phyloP scores from a whole-genome alignment of 176 grass and related monocot species.

The Bromus sterilis region DNA sequence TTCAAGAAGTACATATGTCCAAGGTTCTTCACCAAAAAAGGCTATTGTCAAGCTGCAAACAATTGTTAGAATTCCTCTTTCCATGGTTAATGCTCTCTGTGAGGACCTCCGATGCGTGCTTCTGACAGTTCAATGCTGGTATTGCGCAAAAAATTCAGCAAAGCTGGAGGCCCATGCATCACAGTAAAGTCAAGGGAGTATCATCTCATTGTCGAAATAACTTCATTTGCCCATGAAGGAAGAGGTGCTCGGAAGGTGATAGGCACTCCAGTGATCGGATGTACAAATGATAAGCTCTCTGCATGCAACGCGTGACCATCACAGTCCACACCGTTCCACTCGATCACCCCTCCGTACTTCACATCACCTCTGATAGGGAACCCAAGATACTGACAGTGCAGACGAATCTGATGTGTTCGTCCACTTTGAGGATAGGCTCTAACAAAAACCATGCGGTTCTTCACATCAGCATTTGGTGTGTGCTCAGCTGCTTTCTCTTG shows the following conservation, averaged over 20 bases:
- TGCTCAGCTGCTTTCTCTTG: constrained; percentile 34
- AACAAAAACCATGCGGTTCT: constrained; percentile 42
- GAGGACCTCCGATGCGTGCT: neutral
- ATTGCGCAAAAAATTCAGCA: neutral
- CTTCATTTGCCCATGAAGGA: constrained; percentile 62
- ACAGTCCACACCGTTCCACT: constrained; percentile 49
- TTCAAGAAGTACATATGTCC: neutral
- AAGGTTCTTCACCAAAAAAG: neutral
- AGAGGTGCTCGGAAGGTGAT: constrained; percentile 45
- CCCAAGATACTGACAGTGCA: constrained; percentile 86
- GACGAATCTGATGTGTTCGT: constrained; percentile 84
- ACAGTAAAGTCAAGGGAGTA: neutral
- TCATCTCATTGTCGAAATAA: constrained; percentile 31
- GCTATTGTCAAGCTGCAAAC: neutral
- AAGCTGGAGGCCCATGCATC: neutral
- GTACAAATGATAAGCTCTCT: constrained; percentile 60
- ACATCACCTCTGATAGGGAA: constrained; percentile 82
- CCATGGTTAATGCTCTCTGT: neutral
- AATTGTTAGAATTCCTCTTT: neutral
- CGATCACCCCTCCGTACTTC: constrained; percentile 70
- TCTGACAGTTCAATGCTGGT: neutral
- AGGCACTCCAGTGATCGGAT: constrained; percentile 61
- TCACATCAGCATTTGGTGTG: constrained; percentile 9
- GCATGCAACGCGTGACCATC: constrained; percentile 77
- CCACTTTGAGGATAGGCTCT: constrained; percentile 90